Percentiles rank a stretch among this genome's conserved stretches.
Conservation (phyloP, 768 basidiomycete genomes). For the Tulasnella sp. region DNA sequence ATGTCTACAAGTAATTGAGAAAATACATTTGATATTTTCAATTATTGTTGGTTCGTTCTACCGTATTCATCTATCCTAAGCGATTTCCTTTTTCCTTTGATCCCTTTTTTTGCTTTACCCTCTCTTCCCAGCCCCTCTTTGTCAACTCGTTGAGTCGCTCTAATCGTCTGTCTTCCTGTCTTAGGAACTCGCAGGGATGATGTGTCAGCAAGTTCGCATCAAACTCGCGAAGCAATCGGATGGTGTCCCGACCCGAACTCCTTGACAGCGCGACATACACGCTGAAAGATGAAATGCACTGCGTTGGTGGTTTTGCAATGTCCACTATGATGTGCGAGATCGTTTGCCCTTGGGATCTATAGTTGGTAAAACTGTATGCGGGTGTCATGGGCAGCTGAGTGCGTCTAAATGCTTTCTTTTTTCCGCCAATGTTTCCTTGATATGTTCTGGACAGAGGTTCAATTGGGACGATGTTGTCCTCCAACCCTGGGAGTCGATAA, state of each 20-base stretch:
- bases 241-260: constrained; percentile 20
- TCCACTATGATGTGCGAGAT: constrained; percentile 14
- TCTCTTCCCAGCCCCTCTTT: too few species aligned
- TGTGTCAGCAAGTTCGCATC: constrained; percentile 21
- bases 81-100: too few species aligned
- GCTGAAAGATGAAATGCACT: constrained; percentile 7
- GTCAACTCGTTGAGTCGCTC: constrained; percentile 6
- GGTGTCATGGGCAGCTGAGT: constrained; percentile 14
- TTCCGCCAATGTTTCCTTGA: constrained; percentile 14
- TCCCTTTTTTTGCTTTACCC: too few species aligned
- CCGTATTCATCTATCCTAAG: too few species aligned
- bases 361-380: constrained; percentile 18
- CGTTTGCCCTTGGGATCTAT: constrained; percentile 16
- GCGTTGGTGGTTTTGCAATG: constrained; percentile 12
- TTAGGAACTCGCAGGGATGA: constrained; percentile 19
- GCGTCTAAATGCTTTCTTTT: not conserved
- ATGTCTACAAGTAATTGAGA: too few species aligned
- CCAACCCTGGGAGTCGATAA: constrained; percentile 23
- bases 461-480: constrained; percentile 26
- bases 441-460: constrained; percentile 21
- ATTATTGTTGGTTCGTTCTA: too few species aligned
- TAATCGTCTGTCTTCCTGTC: constrained; percentile 21
- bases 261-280: constrained; percentile 11
- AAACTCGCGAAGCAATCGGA: constrained; percentile 27
- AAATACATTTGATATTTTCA: too few species aligned